Conservation (phyloP, 1,284 basidiomycete species). For the Cutaneotrichosporon sp. region DNA sequence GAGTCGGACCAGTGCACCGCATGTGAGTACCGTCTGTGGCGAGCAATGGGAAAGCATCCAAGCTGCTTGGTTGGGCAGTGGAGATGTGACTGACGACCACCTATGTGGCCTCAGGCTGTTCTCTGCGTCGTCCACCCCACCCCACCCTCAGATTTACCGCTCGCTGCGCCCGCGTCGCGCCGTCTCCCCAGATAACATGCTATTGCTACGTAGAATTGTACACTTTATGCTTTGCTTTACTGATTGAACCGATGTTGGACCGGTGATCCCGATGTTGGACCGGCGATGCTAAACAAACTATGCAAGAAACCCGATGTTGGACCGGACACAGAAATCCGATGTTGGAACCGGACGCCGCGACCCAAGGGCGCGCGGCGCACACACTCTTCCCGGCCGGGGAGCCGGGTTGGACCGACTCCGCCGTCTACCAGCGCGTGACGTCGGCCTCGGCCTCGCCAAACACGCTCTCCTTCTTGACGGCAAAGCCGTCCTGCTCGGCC, state of each 20-base stretch:
- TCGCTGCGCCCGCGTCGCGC: no score
- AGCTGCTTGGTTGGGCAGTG: no score
- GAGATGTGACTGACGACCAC: no score
- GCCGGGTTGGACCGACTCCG: neutral
- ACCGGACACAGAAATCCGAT: constrained; percentile 1
- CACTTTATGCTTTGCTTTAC: neutral
- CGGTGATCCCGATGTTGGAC: constrained; percentile 10
- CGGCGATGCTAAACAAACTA: constrained; percentile 9
- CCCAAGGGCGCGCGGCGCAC: neutral
- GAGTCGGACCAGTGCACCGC: no score
- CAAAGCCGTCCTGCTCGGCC: constrained; percentile 56
- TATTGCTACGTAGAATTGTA: constrained; percentile 8
- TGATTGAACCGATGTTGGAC: constrained; percentile 8
- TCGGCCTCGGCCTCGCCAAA: constrained; percentile 95
- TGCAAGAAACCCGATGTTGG: constrained; percentile 9
- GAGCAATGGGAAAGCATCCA: no score
- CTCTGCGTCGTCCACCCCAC: no score
- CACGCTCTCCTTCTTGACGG: constrained; percentile 81
- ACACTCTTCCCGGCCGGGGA: neutral
- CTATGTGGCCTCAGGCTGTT: no score
- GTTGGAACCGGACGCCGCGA: constrained; percentile 2
- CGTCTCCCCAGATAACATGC: constrained; percentile 4
- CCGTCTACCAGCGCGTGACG: constrained; percentile 75
- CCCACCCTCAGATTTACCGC: no score
- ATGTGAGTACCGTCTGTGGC: no score